These are phyloP conservation scores for Flaveria floridana DNA, from an alignment of 140 eudicot species.

Conservation along the genomic window DNA sequence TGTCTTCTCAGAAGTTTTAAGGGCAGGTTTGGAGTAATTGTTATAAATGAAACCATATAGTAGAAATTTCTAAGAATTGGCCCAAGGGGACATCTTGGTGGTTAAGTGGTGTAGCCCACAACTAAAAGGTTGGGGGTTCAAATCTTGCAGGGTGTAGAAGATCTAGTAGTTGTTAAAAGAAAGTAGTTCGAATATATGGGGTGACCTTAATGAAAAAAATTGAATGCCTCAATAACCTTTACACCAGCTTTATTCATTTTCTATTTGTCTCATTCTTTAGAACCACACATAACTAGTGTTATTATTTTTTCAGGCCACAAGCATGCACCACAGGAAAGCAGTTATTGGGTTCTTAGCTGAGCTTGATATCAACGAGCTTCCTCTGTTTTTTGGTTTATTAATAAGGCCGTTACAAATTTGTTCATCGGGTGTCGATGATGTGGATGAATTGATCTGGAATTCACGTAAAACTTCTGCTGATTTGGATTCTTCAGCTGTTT, in stretches of 20 bases:
- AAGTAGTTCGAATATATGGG: not conserved
- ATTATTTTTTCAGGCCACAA: constrained; percentile 59
- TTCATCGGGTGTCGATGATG: constrained; percentile 41
- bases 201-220: not conserved
- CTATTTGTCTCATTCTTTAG: not conserved
- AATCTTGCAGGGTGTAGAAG: too few relatives aligned
- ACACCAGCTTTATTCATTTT: not conserved
- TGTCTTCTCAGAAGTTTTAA: too few relatives aligned
- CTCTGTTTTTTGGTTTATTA: constrained; percentile 66
- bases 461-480: constrained; percentile 30
- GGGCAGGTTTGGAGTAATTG: too few relatives aligned
- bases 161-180: too few relatives aligned
- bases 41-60: too few relatives aligned
- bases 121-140: too few relatives aligned
- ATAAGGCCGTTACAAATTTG: constrained; percentile 50
- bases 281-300: constrained; percentile 1
- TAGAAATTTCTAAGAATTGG: too few relatives aligned
- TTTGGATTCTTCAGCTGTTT: constrained; percentile 40
- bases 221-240: not conserved
- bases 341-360: constrained; percentile 74
- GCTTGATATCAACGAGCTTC: constrained; percentile 78
- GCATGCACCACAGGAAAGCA: constrained; percentile 72
- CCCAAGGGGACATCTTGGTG: too few relatives aligned
- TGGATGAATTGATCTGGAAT: constrained; percentile 38
- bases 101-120: too few relatives aligned